Percentiles rank a stretch among this genome's conserved stretches.
Conservation (phyloP, 495 filamentous ascomycete genomes). For the Ramalina intermedia region DNA sequence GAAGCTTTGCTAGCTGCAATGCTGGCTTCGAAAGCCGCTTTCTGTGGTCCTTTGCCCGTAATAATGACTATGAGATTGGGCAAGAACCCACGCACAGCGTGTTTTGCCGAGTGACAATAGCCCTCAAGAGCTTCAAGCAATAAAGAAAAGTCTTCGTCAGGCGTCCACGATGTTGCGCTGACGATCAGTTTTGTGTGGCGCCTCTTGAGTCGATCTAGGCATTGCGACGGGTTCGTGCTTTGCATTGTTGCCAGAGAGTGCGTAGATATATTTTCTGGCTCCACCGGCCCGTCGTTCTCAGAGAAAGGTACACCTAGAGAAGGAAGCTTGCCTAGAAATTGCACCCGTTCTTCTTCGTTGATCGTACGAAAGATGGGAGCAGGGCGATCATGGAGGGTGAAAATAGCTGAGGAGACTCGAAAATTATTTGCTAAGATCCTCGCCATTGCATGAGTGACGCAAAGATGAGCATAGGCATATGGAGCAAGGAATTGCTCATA, state of each 20-base stretch:
- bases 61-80: conserved; percentile 72
- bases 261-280: no score
- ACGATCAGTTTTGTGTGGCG: conserved; percentile 54
- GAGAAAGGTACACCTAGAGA: background rate
- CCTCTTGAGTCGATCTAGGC: conserved; percentile 25
- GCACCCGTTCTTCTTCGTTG: conserved; percentile 28
- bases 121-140: conserved; percentile 68
- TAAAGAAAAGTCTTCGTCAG: conserved; percentile 87
- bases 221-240: no score
- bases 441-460: conserved; percentile 81
- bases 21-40: conserved; percentile 52
- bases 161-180: conserved; percentile 90
- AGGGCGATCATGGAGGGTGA: conserved; percentile 76
- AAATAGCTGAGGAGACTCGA: conserved; percentile 43
- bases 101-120: conserved; percentile 43
- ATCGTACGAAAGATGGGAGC: conserved; percentile 69
- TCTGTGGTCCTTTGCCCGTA: conserved; percentile 83
- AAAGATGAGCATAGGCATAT: conserved; percentile 59
- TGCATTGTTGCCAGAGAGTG: no score
- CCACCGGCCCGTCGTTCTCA: background rate
- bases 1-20: conserved; percentile 43
- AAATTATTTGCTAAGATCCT: conserved; percentile 53
- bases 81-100: conserved; percentile 19
- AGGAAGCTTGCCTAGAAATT: conserved; percentile 47
- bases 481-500: conserved; percentile 64